Conservation (phyloP, 1,284 basidiomycete genomes). For the Cutaneotrichosporon curvatum region DNA sequence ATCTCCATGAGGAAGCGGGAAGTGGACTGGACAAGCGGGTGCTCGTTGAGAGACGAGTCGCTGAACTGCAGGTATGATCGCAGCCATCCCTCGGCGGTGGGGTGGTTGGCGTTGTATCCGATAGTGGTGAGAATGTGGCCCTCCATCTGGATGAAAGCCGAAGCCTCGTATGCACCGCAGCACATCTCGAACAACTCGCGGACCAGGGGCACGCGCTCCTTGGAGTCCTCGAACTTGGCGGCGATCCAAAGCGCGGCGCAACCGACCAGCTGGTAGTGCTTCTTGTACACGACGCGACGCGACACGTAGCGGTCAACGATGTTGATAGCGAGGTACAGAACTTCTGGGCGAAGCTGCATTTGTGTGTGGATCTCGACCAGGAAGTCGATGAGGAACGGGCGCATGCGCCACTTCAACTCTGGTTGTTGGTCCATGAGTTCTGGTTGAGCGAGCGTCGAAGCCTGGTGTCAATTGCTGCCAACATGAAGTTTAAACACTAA, state of each 20-base stretch:
- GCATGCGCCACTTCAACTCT: conserved; percentile 95
- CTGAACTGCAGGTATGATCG: conserved; percentile 50
- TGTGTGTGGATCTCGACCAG: conserved; percentile 97
- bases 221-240: conserved; percentile 98
- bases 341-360: conserved; percentile 93
- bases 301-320: conserved; percentile 99
- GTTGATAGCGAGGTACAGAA: conserved; percentile 95
- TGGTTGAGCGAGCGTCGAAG: conserved; percentile 74
- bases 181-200: conserved; percentile 91
- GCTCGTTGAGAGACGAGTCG: conserved; percentile 59
- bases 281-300: conserved; percentile 95
- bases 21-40: conserved; percentile 81
- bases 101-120: conserved; percentile 94
- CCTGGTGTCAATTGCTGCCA: conserved; percentile 48
- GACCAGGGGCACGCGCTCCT: conserved; percentile 93
- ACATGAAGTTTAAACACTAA: conserved; percentile 48
- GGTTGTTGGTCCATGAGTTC: conserved; percentile 98
- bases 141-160: conserved; percentile 93
- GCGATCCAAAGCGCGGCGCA: conserved; percentile 98
- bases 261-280: conserved; percentile 98
- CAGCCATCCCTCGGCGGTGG: conserved; percentile 96
- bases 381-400: conserved; percentile 98
- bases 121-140: conserved; percentile 93
- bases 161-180: conserved; percentile 89
- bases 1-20: conserved; percentile 98